Base-by-base conservation (phyloP, 2,329 filamentous ascomycete genomes). In the Cadophora malorum region DNA sequence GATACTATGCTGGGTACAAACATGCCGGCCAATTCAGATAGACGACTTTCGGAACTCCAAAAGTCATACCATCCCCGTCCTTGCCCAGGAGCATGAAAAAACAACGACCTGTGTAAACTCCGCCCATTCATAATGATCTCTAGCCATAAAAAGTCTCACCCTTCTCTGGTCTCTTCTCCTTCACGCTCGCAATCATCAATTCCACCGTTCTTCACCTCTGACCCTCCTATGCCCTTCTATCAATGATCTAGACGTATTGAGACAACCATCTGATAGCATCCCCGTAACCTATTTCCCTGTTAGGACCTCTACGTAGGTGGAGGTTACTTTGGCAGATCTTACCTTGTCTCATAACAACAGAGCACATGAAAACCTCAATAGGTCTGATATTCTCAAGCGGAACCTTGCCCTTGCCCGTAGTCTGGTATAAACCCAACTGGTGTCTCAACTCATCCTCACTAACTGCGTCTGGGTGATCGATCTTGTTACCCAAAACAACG, bases 281-380 rank as follows among this genome's bases (percentile, higher is more conserved):
- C 65, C 93, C 93, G 80, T 97, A 97, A 73, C 92, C 88, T 90
- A 73, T 67, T 21, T 47, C 49, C 45, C 67, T 56, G 63, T 71
- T 35, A 71, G 67, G 28, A 77, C 73, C 67, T 63, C 47, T 63
- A 23, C 14, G 45, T 25, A 2, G 16, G 10, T 14, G 9, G 12
- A 10, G n/a, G 7, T 14, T 21, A 64, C 59, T 65, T 49, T 25
- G 38, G 66, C 47, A 62, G 52, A 70, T 81, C 86, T 75, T 76
- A 91, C 88, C 96, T 85, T 98, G 95, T 81, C 95, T 89, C 93
- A 97, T 97, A 71, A 98, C 95, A 74, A 98, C 94, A 76, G 93
- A 97, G 88, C 94, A 98, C 96, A 99, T 97, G 83, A 98, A 98
- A 71, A 98, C 88, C 86, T 99, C 96, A 78, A 99, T 95, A 28